Base-by-base conservation (phyloP, 306 rosid genomes). In the Lathyrus tuberosus region DNA sequence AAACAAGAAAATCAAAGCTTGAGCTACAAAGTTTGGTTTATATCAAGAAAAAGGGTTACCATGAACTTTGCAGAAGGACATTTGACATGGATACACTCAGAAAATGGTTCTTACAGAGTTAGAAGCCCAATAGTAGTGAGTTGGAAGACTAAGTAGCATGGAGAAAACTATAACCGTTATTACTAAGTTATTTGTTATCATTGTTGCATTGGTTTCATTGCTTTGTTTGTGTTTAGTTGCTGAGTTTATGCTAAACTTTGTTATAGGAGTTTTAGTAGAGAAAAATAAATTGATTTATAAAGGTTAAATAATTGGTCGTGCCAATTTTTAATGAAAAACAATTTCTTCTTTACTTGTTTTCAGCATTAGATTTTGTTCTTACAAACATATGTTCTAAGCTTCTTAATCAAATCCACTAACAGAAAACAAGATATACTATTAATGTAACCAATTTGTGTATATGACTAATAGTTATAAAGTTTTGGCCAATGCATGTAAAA, bases 101-200 rank as follows among this genome's bases (percentile, higher is more conserved):
- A 80, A 26, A 86, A 80, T 46, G 67, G 79, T 73, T 75, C 75
- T 15, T 65, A 77, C 74, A 86, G 74, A 72, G 98, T 90, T 43
- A 93, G 87, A 84, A 93, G 98, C 76, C 96, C 96, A 24, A 86
- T 93, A 66, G 78, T 88, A 62, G 93, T 90, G 73, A 85, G 90
- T 65, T 93, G 96, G 96, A 85, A 88, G 72, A 63, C 70, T 17
- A 73, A 68, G 62, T 59, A 76, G 49, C 33, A 33, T 9, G 57
- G 70, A 54, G 46, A 47, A 40, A 3, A 22, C 38, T 16, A 4
- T 5, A 46, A 60, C 2, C 5, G 42, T 42, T 42, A 56, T 59
- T 14, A 31, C 60, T 48, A 44, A 47, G 20, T 20, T 54, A 63
- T 22, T 63, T 37, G 5, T 51, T 24, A 38, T 69, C 31, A 71